phyloP scores from a whole-genome alignment of 78 protist species.

The Dictyostelium firmibasis region DNA sequence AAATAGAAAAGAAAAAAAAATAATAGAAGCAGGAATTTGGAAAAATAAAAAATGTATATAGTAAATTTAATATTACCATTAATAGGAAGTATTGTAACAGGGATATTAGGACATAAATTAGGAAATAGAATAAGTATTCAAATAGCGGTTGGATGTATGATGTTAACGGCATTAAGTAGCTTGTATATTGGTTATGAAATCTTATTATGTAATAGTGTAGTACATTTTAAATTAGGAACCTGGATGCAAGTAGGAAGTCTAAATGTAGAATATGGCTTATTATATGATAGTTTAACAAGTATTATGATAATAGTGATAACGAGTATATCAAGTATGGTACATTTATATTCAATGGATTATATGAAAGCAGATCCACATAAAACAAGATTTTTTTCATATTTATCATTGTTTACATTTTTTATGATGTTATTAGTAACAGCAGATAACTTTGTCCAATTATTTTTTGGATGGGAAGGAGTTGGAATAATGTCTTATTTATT shows the following conservation, averaged over 20 bases:
- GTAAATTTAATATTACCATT: neutral
- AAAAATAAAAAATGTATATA: slow-evolving; percentile 31
- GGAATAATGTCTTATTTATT: too few relatives aligned
- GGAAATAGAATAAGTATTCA: slow-evolving; percentile 2
- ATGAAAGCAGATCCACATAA: too few relatives aligned
- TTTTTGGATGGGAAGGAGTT: too few relatives aligned
- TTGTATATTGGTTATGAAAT: slow-evolving; percentile 15
- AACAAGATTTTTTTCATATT: too few relatives aligned
- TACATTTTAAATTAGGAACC: neutral
- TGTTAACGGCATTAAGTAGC: slow-evolving; percentile 8
- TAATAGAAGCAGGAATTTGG: neutral
- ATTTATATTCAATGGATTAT: too few relatives aligned
- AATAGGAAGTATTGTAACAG: slow-evolving; percentile 3
- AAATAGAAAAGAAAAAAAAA: slow-evolving; percentile 5
- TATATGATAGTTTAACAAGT: slow-evolving; percentile 43
- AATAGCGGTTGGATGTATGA: neutral
- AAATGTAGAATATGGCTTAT: neutral
- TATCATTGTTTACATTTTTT: too few relatives aligned
- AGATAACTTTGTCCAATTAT: too few relatives aligned
- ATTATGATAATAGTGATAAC: slow-evolving; percentile 38
- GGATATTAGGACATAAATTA: neutral
- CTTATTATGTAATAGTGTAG: slow-evolving; percentile 4
- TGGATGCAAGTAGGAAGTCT: slow-evolving; percentile 6
- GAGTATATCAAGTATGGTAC: too few relatives aligned
- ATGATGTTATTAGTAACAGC: too few relatives aligned